A percentile compares a stretch with the other conserved stretches of the same genome.
Conservation (phyloP, 1,284 basidiomycete genomes). For the Melampsora larici-populina region DNA sequence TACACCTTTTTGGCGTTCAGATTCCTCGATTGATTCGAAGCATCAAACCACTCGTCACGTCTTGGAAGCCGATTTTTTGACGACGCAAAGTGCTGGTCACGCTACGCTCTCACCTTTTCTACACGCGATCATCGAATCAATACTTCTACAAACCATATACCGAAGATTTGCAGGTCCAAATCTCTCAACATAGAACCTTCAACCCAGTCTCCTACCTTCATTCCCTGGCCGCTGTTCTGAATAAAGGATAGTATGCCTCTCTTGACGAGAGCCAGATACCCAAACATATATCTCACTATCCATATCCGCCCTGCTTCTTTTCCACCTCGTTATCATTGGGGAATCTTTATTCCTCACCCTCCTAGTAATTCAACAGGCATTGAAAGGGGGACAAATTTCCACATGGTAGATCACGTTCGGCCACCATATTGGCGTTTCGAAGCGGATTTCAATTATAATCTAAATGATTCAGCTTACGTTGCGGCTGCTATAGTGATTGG, state of each 20-base stretch:
- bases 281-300: conserved; percentile 28
- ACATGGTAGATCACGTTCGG: background rate
- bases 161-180: too few species aligned
- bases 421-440: conserved; percentile 22
- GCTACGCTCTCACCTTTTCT: too few species aligned
- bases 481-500: conserved; percentile 25
- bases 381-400: conserved; percentile 14
- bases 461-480: conserved; percentile 16
- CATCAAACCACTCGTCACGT: too few species aligned
- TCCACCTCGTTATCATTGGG: conserved; percentile 29
- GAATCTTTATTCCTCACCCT: conserved; percentile 25
- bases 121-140: too few species aligned
- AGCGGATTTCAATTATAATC: conserved; percentile 28
- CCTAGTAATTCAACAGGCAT: background rate
- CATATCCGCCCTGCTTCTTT: conserved; percentile 20
- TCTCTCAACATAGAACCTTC: too few species aligned
- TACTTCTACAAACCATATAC: too few species aligned
- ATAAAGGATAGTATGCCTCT: conserved; percentile 4
- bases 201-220: too few species aligned
- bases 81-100: too few species aligned
- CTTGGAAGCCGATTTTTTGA: too few species aligned
- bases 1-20: too few species aligned
- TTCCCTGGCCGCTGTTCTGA: too few species aligned
- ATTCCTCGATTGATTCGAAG: too few species aligned
- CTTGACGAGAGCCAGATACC: conserved; percentile 3